Conservation (phyloP, 345 rosid genomes). For the Linum tenue region DNA sequence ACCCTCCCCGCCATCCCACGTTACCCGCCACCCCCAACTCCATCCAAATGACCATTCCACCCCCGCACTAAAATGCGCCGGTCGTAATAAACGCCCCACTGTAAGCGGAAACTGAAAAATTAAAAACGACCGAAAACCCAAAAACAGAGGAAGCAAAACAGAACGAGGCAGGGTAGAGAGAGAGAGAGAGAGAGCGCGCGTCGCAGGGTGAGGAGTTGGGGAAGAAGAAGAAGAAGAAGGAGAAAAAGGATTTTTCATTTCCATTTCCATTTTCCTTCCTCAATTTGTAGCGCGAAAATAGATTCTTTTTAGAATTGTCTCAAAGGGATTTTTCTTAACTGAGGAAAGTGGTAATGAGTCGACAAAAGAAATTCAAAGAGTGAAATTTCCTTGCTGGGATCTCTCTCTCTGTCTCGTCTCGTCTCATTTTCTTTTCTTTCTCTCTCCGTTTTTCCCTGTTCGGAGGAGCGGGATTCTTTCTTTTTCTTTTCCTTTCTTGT, state of each 20-base stretch:
- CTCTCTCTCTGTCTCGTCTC: not conserved
- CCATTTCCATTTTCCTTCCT: not conserved
- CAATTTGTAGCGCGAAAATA: too few relatives aligned
- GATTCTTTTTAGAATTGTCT: too few relatives aligned
- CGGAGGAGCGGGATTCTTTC: too few relatives aligned
- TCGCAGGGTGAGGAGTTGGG: not conserved
- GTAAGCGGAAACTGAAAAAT: not conserved
- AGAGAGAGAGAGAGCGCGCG: slow-evolving; percentile 5
- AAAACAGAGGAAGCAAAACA: not conserved
- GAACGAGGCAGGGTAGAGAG: not conserved
- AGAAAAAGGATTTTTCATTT: not conserved
- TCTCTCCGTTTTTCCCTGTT: too few relatives aligned
- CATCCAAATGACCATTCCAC: not conserved
- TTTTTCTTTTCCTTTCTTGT: not conserved
- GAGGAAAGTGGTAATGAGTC: not conserved
- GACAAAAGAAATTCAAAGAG: not conserved
- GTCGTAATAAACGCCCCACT: not conserved
- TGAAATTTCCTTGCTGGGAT: not conserved
- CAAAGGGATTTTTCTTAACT: not conserved
- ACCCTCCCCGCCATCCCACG: slow-evolving; percentile 4
- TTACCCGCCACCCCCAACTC: slow-evolving; percentile 5
- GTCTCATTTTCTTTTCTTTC: too few relatives aligned
- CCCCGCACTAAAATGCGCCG: slow-evolving; percentile 19
- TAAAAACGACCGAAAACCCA: not conserved
- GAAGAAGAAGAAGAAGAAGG: not conserved